phyloP scores from a whole-genome alignment of 768 basidiomycete genomes.

The Mycena indigotica region DNA sequence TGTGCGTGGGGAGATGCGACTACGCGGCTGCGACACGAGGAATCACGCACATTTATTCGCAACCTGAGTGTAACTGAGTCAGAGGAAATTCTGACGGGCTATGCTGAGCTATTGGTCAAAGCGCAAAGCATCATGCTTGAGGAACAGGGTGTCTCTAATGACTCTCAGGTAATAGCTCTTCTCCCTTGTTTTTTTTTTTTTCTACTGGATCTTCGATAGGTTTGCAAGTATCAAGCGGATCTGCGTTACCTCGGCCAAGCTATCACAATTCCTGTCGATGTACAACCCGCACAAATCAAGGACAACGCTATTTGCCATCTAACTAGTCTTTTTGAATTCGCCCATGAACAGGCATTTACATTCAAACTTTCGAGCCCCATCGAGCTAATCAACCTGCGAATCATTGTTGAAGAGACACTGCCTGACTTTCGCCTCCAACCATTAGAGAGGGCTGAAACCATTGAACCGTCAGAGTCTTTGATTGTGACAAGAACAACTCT shows the following conservation, averaged over 20 bases:
- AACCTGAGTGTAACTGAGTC: constrained; percentile 6
- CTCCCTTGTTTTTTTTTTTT: neutral
- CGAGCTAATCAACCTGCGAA: constrained; percentile 18
- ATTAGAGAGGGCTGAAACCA: neutral
- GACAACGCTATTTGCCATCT: constrained; percentile 10
- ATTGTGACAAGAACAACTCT: constrained; percentile 3
- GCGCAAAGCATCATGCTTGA: constrained; percentile 19
- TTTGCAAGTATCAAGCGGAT: constrained; percentile 20
- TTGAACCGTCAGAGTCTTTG: neutral
- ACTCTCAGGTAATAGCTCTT: constrained; percentile 6
- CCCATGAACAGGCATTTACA: constrained; percentile 18
- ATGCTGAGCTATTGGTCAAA: constrained; percentile 10
- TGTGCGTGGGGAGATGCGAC: constrained; percentile 22
- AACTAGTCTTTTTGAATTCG: constrained; percentile 10
- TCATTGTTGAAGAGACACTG: constrained; percentile 12
- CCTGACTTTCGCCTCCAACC: constrained; percentile 2
- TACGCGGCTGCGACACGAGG: constrained; percentile 19
- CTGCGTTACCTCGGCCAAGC: constrained; percentile 13
- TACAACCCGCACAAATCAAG: constrained; percentile 6
- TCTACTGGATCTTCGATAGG: neutral
- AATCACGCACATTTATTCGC: constrained; percentile 14
- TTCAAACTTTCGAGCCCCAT: constrained; percentile 11
- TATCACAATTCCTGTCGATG: constrained; percentile 5
- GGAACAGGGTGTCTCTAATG: constrained; percentile 12
- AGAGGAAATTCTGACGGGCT: constrained; percentile 9